Base-by-base conservation (phyloP, 768 basidiomycete species). In the Coprinopsis marcescibilis region DNA sequence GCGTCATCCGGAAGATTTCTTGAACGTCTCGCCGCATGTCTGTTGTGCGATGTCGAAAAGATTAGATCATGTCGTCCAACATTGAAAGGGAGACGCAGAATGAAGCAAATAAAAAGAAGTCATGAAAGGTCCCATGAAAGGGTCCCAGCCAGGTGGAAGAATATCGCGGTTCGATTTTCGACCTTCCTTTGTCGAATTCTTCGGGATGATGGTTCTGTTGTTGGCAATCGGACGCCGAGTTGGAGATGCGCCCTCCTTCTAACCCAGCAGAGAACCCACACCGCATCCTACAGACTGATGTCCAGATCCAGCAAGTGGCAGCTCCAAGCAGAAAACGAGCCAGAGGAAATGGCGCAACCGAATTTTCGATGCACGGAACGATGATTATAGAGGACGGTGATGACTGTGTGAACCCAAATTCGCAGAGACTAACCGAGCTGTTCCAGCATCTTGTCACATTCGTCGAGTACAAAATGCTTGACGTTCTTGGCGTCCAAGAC, bases 361-460 rank as follows among this genome's bases (percentile, higher is more conserved):
- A 63, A 66, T 62, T 66, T 65, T 57, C 58, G 65, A 61, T 60
- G 65, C 55, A 66, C 60, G 55, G 69, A 72, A 66, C 70, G 71
- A 75, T 69, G 33, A 72, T 60, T 71, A 77, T 75, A 59, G 38
- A 40, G 11, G 38, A 40, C 70, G 66, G 60, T 71, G 71, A 66
- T 59, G 64, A 70, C 66, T 67, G 64, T 69, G 61, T 71, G 70
- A 57, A 72, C 78, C 78, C 78, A 84, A 85, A 81, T 74, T 75
- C 78, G 83, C 76, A 83, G n/a, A 69, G 80, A 99, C 96, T 97
- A 90, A 99, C 96, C 96, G 75, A 99, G 93, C 82, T 93, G 89
- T 80, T 99, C 96, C 65, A 99, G 87, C 92, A 99, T 97, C 82
- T 99, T 99, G 80, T 99, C 96, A 80, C 96, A 99, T 75, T 99